Base-by-base conservation (phyloP, 2,329 filamentous ascomycete species). In the Grosmannia serpens region DNA sequence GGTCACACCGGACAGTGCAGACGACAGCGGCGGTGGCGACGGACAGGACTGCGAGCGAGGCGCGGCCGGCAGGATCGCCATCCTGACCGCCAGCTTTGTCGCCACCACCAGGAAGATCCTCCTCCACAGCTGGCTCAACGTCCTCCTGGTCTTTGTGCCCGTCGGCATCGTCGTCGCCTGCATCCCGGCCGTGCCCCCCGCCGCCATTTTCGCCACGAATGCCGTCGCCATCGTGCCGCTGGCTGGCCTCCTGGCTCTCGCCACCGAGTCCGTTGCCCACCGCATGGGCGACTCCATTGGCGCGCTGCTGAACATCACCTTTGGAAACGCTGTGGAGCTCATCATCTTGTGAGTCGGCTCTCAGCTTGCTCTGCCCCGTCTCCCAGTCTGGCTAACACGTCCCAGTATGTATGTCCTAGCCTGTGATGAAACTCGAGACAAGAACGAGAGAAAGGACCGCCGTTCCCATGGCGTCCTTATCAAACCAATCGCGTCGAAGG, bases 241-340 rank as follows among this genome's bases (percentile, higher is more conserved):
- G 62, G 87, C 87, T 55, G 87, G 84, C 59, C 72, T 91, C 57
- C 75, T 91, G 64, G 84, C 83, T 65, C 84, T 84, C 71, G 87
- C 87, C 41, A 91, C 87, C 20, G 87, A 91, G 72, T 86, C 83
- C 59, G 87, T 90, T 59, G 86, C 87, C 53, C 79, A 79, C 63
- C 82, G 83, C 64, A 78, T 91, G 71, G 87, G 87, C 64, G 90
- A 91, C 69, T 91, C 89, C 0, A 74, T 96, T 4, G 92, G 92
- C 62, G 92, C 91, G 58, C 75, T 97, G 50, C 78, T 96, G 59
- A 96, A 96, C 67, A 89, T 91, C 10, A 88, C 87, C 2, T 96
- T 96, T 70, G 92, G 91, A 76, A 85, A 79, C 65, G 78, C 87
- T 26, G 87, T 90, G 27, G 87, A 91, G 70, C 72, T 91, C 68